Evolutionary conservation across 2,329 filamentous ascomycete species (phyloP), one percentile per base, ranked within the genome.

Genomic region (Rutstroemia sp.): DNA sequence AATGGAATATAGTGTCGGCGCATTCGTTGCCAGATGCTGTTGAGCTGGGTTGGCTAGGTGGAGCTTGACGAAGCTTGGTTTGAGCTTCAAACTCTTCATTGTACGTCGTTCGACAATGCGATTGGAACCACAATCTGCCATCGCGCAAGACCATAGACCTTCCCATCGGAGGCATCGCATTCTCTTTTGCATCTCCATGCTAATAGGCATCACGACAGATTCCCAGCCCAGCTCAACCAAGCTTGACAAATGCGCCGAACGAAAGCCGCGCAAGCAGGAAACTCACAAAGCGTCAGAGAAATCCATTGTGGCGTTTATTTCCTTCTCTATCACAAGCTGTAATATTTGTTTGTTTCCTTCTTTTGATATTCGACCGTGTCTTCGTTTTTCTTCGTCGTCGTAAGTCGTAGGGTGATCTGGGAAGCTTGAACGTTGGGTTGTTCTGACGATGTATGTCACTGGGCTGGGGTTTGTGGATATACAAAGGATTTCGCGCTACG

Each of bases 211-310:
- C 17, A 10, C 25, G 21, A 25, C 27, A 9, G 16, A 27, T 38
- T 12, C 25, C n/a, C 44, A 42, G 16, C 16, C 16, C 27, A 38
- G 30, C 25, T 19, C n/a, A 48, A 14, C 21, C 46, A n/a, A 17
- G 30, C 30, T 34, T 34, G 10, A 34, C 10, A 30, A 48, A 48
- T 30, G 51, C 48, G 42, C 37, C 56, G 23, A 37, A 51, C 50
- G 55, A 44, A 44, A 50, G 53, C 46, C 46, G 53, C 53, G 46
- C 46, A 50, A 55, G 19, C 44, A 48, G 46, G 27, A 49, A 61
- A 80, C 88, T 76, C 80, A 95, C 90, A 95, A 95, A 72, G 85
- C 86, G 75, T 95, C 90, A 61, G 89, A 92, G 78, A 91, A 89
- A 75, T 96, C 91, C 90, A 96, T 95, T 25, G 23, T 49, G 41